Percentiles rank a stretch among this genome's conserved stretches.
Evolutionary conservation across 306 rosid species (phyloP).

Genomic region (Pachyrhizus erosus): DNA sequence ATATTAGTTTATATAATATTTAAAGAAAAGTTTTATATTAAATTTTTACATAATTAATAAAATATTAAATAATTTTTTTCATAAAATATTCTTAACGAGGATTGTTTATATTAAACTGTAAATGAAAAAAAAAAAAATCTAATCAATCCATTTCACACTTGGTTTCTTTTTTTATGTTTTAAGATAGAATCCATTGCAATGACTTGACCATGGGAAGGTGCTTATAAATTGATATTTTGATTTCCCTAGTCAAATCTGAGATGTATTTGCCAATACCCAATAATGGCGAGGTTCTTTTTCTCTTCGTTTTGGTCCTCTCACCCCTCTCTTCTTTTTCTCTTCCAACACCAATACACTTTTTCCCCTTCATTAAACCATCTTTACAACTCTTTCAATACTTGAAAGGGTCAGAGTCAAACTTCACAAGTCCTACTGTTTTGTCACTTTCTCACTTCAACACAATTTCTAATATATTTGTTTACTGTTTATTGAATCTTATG

Average conservation of each 20-base stretch:
- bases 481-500: too few species aligned
- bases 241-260: background rate
- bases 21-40: too few species aligned
- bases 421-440: background rate
- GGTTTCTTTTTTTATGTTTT: too few species aligned
- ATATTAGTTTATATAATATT: background rate
- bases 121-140: too few species aligned
- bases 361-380: background rate
- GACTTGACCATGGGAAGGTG: background rate
- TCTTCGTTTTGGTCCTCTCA: background rate
- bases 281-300: background rate
- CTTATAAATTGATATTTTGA: background rate
- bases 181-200: conserved; percentile 1
- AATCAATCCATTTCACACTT: background rate
- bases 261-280: background rate
- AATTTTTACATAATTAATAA: too few species aligned
- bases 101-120: too few species aligned
- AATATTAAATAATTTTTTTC: too few species aligned
- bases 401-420: conserved; percentile 1
- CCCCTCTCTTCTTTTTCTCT: background rate
- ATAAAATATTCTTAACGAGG: too few species aligned
- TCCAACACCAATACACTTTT: background rate
- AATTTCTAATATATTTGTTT: background rate
- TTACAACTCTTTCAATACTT: background rate
- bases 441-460: background rate